Conservation (phyloP, 306 rosid genomes). For the Gynostemma pentaphyllum region DNA sequence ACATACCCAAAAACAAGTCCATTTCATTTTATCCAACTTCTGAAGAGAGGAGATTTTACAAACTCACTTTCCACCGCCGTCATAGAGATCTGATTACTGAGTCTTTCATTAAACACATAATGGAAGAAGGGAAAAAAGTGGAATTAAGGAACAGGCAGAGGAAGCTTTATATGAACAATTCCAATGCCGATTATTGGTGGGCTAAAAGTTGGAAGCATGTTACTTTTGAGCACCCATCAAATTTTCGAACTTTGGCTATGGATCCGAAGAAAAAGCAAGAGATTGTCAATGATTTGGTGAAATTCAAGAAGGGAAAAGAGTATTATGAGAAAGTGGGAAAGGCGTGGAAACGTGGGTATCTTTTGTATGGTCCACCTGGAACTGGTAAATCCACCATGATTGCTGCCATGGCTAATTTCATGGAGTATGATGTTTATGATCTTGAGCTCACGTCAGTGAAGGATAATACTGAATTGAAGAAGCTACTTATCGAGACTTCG, state of each 20-base stretch:
- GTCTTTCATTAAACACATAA: slow-evolving; percentile 30
- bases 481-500: slow-evolving; percentile 31
- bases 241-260: slow-evolving; percentile 38
- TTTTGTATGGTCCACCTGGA: slow-evolving; percentile 58
- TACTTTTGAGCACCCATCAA: slow-evolving; percentile 46
- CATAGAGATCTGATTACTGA: slow-evolving; percentile 42
- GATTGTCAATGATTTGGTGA: slow-evolving; percentile 30
- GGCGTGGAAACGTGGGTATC: slow-evolving; percentile 60
- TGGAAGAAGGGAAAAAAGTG: slow-evolving; percentile 50
- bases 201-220: slow-evolving; percentile 28
- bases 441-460: slow-evolving; percentile 40
- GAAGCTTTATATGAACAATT: slow-evolving; percentile 60
- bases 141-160: slow-evolving; percentile 44
- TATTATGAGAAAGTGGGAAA: slow-evolving; percentile 49
- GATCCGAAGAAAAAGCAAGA: slow-evolving; percentile 30
- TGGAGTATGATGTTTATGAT: slow-evolving; percentile 61
- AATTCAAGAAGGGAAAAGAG: slow-evolving; percentile 33
- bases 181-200: slow-evolving; percentile 42
- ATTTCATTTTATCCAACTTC: slow-evolving; percentile 14
- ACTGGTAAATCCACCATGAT: slow-evolving; percentile 60
- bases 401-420: slow-evolving; percentile 49
- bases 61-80: slow-evolving; percentile 45
- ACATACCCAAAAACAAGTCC: background rate
- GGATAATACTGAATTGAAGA: slow-evolving; percentile 38
- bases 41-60: slow-evolving; percentile 39